Percentiles rank a stretch among this genome's conserved stretches.
phyloP scores from a whole-genome alignment of 495 filamentous ascomycete genomes.

The Penicillium dipodomyicola region DNA sequence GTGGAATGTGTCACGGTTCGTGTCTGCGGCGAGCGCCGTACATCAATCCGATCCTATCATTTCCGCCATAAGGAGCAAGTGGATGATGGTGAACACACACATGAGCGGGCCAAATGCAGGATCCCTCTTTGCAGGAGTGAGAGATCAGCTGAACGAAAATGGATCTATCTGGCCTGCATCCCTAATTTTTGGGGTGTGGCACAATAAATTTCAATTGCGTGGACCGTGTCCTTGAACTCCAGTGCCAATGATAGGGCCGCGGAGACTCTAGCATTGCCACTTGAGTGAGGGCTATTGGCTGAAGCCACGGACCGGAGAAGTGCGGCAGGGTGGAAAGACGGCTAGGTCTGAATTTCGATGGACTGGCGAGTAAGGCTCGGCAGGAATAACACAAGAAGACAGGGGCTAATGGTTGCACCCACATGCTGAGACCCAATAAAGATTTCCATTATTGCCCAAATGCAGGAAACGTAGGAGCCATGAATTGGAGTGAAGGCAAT shows the following conservation, averaged over 20 bases:
- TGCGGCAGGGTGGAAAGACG: constrained; percentile 26
- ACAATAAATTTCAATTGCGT: constrained; percentile 27
- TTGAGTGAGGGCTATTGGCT: constrained; percentile 26
- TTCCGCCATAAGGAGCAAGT: constrained; percentile 30
- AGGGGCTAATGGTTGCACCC: constrained; percentile 28
- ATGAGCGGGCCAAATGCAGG: constrained; percentile 45
- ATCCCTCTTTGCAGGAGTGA: constrained; percentile 47
- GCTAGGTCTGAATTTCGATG: constrained; percentile 21
- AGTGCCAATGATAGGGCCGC: constrained; percentile 39
- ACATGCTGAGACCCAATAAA: constrained; percentile 22
- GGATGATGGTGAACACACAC: constrained; percentile 41
- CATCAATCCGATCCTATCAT: constrained; percentile 41
- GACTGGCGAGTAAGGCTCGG: constrained; percentile 22
- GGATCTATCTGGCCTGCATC: constrained; percentile 24
- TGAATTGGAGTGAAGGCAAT: constrained; percentile 16
- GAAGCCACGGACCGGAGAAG: constrained; percentile 25
- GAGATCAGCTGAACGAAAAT: constrained; percentile 50
- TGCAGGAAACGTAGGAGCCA: constrained; percentile 18
- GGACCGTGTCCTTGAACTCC: constrained; percentile 28
- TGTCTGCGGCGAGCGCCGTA: constrained; percentile 40
- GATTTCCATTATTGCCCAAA: constrained; percentile 18
- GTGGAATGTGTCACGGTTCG: constrained; percentile 44
- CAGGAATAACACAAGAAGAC: constrained; percentile 9
- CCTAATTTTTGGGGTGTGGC: constrained; percentile 13
- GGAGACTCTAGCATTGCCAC: constrained; percentile 31